Percentiles rank a stretch among this genome's conserved stretches.
These are phyloP conservation scores for Paramecium biaurelia DNA, from an alignment of 73 alveolate genomes.

Conservation along the genomic window DNA sequence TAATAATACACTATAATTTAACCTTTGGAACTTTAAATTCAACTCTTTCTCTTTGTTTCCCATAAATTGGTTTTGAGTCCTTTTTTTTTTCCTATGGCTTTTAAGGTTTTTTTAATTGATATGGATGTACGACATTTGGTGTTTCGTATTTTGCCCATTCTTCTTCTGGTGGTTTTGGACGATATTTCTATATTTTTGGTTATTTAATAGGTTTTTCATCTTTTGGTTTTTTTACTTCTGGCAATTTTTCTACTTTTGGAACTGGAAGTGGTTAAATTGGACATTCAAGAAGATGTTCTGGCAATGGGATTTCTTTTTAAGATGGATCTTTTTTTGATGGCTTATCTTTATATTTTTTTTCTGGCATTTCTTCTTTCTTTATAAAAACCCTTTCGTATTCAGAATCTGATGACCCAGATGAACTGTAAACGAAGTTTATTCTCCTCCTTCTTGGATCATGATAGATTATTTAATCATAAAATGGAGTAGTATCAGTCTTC, in stretches of 20 bases:
- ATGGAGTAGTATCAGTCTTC: not conserved
- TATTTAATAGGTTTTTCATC: not conserved
- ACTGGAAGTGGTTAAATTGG: not conserved
- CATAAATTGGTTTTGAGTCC: not conserved
- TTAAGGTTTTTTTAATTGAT: not conserved
- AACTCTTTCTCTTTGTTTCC: not conserved
- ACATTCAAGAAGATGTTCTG: not conserved
- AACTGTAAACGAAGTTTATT: not conserved
- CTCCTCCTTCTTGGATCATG: slow-evolving; percentile 21
- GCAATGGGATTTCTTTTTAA: not conserved
- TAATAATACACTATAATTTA: not conserved
- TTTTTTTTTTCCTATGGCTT: not conserved
- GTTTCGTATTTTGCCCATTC: slow-evolving; percentile 56
- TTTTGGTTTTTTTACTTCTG: not conserved
- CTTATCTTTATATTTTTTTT: not conserved
- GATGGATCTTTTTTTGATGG: not conserved
- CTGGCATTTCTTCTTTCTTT: not conserved
- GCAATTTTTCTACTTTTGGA: not conserved
- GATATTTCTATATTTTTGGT: not conserved
- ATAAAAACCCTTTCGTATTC: not conserved
- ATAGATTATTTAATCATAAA: not conserved
- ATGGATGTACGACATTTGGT: slow-evolving; percentile 26
- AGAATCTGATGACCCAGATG: slow-evolving; percentile 2
- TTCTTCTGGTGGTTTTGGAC: not conserved
- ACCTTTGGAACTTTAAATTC: slow-evolving; percentile 7